These are phyloP conservation scores for Ceratobasidium sp. DNA, from an alignment of 1,284 basidiomycete species.

Conservation along the genomic window DNA sequence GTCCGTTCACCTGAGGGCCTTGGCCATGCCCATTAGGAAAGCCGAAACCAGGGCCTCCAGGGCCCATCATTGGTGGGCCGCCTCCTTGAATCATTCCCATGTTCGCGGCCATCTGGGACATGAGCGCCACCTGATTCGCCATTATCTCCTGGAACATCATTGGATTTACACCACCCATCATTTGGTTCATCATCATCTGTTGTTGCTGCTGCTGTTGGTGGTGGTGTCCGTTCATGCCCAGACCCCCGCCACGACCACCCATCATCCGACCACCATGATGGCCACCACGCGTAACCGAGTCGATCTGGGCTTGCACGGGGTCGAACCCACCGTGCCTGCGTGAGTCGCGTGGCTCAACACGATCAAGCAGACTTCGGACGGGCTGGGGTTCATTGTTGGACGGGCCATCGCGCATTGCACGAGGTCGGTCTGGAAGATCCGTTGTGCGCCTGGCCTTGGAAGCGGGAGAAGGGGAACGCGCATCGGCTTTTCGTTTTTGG, in stretches of 20 bases:
- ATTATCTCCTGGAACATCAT: constrained; percentile 80
- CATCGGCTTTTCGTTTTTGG: constrained; percentile 71
- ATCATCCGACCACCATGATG: constrained; percentile 29
- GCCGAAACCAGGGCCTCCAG: constrained; percentile 49
- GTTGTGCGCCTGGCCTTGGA: constrained; percentile 69
- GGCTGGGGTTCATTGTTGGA: constrained; percentile 51
- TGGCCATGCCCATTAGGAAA: constrained; percentile 57
- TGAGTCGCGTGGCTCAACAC: constrained; percentile 58
- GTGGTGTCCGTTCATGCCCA: constrained; percentile 39
- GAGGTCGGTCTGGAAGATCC: constrained; percentile 70
- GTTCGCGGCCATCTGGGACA: constrained; percentile 77
- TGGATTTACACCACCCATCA: constrained; percentile 63
- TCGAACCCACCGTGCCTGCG: constrained; percentile 42
- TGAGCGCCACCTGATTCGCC: constrained; percentile 83
- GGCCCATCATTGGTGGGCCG: constrained; percentile 58
- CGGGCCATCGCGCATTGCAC: constrained; percentile 72
- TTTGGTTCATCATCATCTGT: constrained; percentile 59
- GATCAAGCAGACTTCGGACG: constrained; percentile 66
- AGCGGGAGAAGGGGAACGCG: constrained; percentile 73
- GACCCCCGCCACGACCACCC: constrained; percentile 26
- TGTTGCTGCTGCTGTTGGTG: constrained; percentile 56
- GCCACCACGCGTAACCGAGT: constrained; percentile 63
- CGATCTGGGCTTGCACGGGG: constrained; percentile 74
- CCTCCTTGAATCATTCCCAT: constrained; percentile 73
- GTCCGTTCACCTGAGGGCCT: constrained; percentile 46